Evolutionary conservation across 1,284 basidiomycete species (phyloP), one percentile per base, ranked within the genome.

Genomic region (Apiotrichum sp.): DNA sequence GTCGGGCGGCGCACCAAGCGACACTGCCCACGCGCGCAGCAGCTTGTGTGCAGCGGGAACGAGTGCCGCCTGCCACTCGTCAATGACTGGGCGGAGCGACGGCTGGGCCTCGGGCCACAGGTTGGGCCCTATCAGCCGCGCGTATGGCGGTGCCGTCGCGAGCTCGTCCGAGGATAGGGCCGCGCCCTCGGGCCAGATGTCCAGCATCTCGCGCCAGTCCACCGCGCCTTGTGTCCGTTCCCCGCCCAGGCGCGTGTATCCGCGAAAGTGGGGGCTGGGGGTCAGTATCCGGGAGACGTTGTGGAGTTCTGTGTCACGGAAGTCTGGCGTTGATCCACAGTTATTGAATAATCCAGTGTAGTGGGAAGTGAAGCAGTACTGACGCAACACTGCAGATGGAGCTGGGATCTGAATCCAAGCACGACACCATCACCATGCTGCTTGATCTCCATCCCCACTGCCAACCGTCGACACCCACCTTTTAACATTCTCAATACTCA

Each of bases 401-500:
- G 22, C 22, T 22, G 22, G 22, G 22, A 22, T 22, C 22, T 22
- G 22, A 22, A 22, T 22, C 22, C 22, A 22, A 22, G 22, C 22
- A 22, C 22, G 22, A 22, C 22, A 22, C 22, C 22, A 22, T 22
- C 22, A 22, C 22, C 22, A 22, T 22, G 22, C 22, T 22, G 22
- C 22, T 22, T 22, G 22, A 22, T 22, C 22, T 22, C 22, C 22
- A 22, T 22, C 22, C 22, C 22, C 22, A 22, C 22, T 22, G 22
- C 22, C 22, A 22, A 22, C 22, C 22, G 22, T 22, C 22, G 22
- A 22, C 22, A 47, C 53, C 13, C 14, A 56, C 58, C 53, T 55
- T 44, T 67, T 67, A 48, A 64, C 60, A 54, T 67, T 70, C 51
- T 67, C 64, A 33, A 70, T 66, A 39, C 46, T 9, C 7, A 65